phyloP scores from a whole-genome alignment of 345 rosid genomes.

The Eucalyptus urophylla region DNA sequence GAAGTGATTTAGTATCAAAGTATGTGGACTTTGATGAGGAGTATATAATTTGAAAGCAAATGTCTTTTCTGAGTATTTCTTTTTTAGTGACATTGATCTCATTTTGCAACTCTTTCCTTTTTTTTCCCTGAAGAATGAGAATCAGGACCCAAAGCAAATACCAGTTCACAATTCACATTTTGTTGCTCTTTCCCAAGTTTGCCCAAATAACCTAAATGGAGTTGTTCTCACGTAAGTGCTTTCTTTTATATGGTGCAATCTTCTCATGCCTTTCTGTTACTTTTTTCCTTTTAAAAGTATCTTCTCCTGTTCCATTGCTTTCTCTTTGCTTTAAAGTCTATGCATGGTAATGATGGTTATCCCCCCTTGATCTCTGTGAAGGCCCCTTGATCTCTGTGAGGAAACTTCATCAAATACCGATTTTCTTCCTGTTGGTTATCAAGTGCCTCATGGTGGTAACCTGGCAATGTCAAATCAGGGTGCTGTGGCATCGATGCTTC shows the following conservation, averaged over 20 bases:
- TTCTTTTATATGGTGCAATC: neutral
- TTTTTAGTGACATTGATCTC: neutral
- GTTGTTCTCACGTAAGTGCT: conserved; percentile 58
- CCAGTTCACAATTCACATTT: conserved; percentile 73
- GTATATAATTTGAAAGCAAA: neutral
- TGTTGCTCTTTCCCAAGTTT: conserved; percentile 75
- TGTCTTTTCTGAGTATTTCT: neutral
- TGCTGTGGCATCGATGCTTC: conserved; percentile 41
- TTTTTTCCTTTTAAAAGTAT: neutral
- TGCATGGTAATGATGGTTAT: neutral
- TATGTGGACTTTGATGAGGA: neutral
- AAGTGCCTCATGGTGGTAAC: conserved; percentile 46
- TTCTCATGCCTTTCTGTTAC: neutral
- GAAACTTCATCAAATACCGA: conserved; percentile 51
- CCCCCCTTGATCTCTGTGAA: conserved; percentile 30
- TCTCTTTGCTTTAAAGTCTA: neutral
- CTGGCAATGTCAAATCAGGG: conserved; percentile 57
- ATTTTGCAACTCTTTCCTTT: neutral
- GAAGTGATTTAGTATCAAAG: neutral
- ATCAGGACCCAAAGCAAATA: conserved; percentile 64
- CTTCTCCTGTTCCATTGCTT: neutral
- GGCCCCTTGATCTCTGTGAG: conserved; percentile 96
- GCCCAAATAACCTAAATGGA: conserved; percentile 78
- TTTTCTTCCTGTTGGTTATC: conserved; percentile 39
- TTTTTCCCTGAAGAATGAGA: conserved; percentile 44